Conservation (phyloP, 1,284 basidiomycete genomes). For the Ceratobasidium sp. region DNA sequence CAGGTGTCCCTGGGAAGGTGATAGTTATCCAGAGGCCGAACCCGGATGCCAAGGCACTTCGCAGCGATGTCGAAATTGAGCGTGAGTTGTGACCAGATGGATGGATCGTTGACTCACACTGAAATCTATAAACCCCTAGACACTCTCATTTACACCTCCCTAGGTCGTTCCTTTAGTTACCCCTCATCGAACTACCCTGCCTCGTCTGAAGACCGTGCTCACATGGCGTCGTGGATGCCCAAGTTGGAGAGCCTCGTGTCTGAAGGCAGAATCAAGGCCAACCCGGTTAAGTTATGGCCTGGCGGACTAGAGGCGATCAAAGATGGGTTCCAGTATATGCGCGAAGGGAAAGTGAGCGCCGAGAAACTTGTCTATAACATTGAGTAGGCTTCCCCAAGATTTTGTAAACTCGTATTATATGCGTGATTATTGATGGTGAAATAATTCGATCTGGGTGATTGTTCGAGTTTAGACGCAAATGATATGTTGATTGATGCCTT, state of each 20-base stretch:
- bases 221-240: conserved; percentile 43
- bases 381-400: conserved; percentile 21
- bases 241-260: conserved; percentile 42
- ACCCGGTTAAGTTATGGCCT: conserved; percentile 42
- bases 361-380: conserved; percentile 41
- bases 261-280: conserved; percentile 42
- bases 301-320: conserved; percentile 27
- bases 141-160: conserved; percentile 41
- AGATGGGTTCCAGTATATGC: conserved; percentile 36
- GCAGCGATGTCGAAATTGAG: conserved; percentile 16
- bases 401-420: no score
- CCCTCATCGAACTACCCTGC: conserved; percentile 43
- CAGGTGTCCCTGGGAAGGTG: conserved; percentile 30
- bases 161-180: conserved; percentile 42
- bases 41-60: conserved; percentile 1
- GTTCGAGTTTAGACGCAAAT: no score
- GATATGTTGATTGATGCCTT: no score
- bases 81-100: not conserved
- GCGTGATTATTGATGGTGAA: not conserved
- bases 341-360: conserved; percentile 43
- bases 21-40: conserved; percentile 7
- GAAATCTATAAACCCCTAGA: conserved; percentile 34
- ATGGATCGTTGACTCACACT: conserved; percentile 22
- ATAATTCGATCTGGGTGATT: not conserved
- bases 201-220: conserved; percentile 44